Percentiles rank a stretch among this genome's conserved stretches.
Conservation (phyloP, 148 eudicot genomes). For the Pharnaceum exiguum region DNA sequence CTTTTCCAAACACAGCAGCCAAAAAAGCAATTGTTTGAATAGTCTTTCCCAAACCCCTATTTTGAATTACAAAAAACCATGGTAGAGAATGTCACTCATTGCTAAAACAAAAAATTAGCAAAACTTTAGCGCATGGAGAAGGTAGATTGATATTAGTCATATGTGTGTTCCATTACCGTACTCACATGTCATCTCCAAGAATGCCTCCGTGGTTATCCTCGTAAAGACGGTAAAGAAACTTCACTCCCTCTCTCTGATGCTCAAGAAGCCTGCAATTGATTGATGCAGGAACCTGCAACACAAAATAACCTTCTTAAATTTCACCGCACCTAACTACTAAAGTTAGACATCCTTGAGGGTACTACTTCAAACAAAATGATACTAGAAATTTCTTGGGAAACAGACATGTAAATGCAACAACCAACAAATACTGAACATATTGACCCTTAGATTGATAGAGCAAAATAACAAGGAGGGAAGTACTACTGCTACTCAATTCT, state of each 20-base stretch:
- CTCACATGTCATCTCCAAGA: slow-evolving; percentile 99
- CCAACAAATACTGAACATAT: too few species aligned
- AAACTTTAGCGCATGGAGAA: too few species aligned
- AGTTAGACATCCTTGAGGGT: not conserved
- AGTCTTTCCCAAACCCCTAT: slow-evolving; percentile 97
- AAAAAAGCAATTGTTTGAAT: slow-evolving; percentile 96
- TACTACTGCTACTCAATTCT: too few species aligned
- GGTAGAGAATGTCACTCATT: not conserved
- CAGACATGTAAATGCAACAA: too few species aligned
- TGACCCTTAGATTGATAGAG: too few species aligned
- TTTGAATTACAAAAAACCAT: slow-evolving; percentile 8
- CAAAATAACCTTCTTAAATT: slow-evolving; percentile 4
- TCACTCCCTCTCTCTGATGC: slow-evolving; percentile 85
- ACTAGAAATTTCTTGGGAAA: too few species aligned
- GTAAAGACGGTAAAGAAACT: slow-evolving; percentile 73
- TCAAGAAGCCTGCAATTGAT: slow-evolving; percentile 88
- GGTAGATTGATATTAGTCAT: not conserved
- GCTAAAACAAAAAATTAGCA: not conserved
- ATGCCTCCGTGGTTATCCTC: slow-evolving; percentile 88
- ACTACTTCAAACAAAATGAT: too few species aligned
- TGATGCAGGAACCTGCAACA: slow-evolving; percentile 81
- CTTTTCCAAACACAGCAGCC: slow-evolving; percentile 86
- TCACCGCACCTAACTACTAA: not conserved
- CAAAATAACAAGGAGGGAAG: too few species aligned
- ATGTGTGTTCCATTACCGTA: not conserved